phyloP scores from a whole-genome alignment of 2,329 filamentous ascomycete genomes.

The Laburnicola sp. region DNA sequence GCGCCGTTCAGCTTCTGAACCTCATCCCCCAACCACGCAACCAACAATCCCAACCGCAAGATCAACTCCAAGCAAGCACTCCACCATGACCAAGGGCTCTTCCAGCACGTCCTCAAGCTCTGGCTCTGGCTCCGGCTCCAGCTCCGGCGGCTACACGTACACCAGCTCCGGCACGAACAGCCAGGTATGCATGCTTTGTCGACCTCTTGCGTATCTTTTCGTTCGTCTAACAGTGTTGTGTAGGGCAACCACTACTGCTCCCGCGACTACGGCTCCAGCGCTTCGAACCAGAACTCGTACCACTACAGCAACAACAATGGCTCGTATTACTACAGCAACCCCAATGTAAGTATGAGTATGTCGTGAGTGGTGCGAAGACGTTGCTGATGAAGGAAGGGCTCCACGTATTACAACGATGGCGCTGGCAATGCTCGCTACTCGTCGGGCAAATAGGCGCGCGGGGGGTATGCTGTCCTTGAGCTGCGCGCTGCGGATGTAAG shows the following conservation, averaged over 20 bases:
- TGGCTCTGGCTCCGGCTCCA: constrained; percentile 14
- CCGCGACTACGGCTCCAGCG: constrained; percentile 43
- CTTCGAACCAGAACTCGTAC: constrained; percentile 44
- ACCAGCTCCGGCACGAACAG: constrained; percentile 49
- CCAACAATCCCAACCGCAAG: neutral
- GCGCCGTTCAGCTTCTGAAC: too few relatives aligned
- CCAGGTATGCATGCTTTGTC: constrained; percentile 21
- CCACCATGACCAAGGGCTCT: constrained; percentile 10
- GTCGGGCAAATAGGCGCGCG: constrained; percentile 22
- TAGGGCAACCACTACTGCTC: constrained; percentile 48
- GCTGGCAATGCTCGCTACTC: constrained; percentile 37
- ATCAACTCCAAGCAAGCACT: neutral
- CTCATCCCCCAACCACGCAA: neutral
- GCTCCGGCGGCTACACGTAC: constrained; percentile 38
- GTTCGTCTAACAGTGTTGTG: neutral
- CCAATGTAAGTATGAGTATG: constrained; percentile 28
- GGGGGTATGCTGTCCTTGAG: neutral
- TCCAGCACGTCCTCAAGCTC: constrained; percentile 18
- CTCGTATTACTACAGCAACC: constrained; percentile 45
- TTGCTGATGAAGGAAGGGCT: constrained; percentile 24
- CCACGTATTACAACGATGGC: constrained; percentile 46
- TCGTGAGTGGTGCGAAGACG: neutral
- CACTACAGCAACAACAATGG: constrained; percentile 47
- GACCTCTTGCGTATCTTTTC: neutral
- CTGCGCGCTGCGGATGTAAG: neutral